phyloP scores from a whole-genome alignment of 2,329 filamentous ascomycete species.

The Venturiaceae sp. region DNA sequence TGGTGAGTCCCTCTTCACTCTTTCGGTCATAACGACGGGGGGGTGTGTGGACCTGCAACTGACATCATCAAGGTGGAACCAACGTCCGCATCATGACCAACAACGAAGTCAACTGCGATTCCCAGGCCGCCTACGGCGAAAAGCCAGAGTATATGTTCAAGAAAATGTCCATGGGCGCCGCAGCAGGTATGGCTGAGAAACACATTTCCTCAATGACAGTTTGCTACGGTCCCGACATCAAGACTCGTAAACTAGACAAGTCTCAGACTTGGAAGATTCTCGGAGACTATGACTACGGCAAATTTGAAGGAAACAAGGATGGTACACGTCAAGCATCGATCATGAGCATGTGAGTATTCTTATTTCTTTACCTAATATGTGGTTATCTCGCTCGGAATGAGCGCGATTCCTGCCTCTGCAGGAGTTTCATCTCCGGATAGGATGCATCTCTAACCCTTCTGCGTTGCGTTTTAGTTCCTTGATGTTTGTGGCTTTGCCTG shows the following conservation, averaged over 20 bases:
- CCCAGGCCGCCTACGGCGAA: neutral
- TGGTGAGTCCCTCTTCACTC: neutral
- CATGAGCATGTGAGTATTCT: constrained; percentile 3
- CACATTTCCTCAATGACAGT: neutral
- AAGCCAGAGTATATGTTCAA: neutral
- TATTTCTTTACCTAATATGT: too few relatives aligned
- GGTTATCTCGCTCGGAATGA: too few relatives aligned
- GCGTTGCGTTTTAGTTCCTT: too few relatives aligned
- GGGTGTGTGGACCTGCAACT: too few relatives aligned
- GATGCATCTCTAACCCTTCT: too few relatives aligned
- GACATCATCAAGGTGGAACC: neutral
- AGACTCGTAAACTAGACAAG: neutral
- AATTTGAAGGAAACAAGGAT: neutral
- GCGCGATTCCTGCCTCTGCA: too few relatives aligned
- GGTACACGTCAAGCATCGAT: neutral
- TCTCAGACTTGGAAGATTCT: neutral
- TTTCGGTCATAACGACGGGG: neutral
- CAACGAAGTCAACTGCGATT: neutral
- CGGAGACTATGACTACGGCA: neutral
- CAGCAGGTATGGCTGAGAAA: neutral
- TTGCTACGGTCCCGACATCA: neutral
- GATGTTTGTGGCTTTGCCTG: too few relatives aligned
- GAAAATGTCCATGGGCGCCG: neutral
- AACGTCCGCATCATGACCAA: neutral
- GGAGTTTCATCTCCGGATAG: too few relatives aligned